Evolutionary conservation across 495 filamentous ascomycete genomes (phyloP).

Genomic region (Talaromyces ruber): DNA sequence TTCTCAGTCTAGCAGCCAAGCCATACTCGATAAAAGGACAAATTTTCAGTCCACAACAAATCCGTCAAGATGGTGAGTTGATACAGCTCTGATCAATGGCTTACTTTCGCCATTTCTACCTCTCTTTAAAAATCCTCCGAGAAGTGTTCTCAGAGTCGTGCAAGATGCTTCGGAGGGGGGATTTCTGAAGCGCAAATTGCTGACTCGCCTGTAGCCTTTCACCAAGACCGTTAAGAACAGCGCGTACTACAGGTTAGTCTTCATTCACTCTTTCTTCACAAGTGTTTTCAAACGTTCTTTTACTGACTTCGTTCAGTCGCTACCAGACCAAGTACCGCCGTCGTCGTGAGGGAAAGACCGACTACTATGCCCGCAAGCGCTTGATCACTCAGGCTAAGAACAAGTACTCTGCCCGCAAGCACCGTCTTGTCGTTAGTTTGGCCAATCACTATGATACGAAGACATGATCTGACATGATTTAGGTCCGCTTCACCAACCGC

Average conservation of each 20-base stretch:
- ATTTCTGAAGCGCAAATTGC: constrained; percentile 97
- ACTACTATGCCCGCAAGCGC: constrained; percentile 99
- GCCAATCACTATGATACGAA: not conserved
- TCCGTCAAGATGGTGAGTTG: constrained; percentile 44
- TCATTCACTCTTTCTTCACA: constrained; percentile 9
- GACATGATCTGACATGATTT: not conserved
- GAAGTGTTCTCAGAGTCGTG: constrained; percentile 53
- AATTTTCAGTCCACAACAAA: constrained; percentile 24
- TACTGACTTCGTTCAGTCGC: constrained; percentile 52
- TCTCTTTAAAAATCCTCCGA: constrained; percentile 4
- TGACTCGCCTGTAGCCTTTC: constrained; percentile 89
- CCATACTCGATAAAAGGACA: constrained; percentile 22
- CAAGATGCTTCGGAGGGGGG: constrained; percentile 89
- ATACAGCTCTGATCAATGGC: constrained; percentile 12
- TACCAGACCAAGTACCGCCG: constrained; percentile 99
- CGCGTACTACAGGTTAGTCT: constrained; percentile 88
- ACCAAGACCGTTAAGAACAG: constrained; percentile 93
- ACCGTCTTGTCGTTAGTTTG: constrained; percentile 67
- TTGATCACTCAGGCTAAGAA: constrained; percentile 99
- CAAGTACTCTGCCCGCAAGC: constrained; percentile 72
- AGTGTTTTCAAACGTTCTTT: constrained; percentile 4
- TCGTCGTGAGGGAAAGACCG: constrained; percentile 93
- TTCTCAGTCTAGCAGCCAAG: constrained; percentile 1
- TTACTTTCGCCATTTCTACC: constrained; percentile 11
- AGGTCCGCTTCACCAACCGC: constrained; percentile 98